Evolutionary conservation across 2,329 filamentous ascomycete species (phyloP), one percentile per base, ranked within the genome.

Genomic region (Sporothrix pseudoabietina): DNA sequence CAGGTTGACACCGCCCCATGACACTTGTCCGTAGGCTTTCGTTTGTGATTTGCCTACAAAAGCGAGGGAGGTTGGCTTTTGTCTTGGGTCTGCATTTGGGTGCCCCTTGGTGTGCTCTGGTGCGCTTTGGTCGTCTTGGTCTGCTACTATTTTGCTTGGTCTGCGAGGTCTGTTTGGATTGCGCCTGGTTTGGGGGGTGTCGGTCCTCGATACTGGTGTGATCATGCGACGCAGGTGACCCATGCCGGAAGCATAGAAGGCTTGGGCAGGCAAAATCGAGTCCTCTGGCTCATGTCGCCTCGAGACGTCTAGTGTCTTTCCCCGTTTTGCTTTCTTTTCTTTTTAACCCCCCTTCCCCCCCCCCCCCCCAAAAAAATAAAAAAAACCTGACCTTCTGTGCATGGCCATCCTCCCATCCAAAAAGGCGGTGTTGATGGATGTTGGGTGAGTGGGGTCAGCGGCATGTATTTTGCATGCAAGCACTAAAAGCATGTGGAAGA

Each of bases 341-440:
- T 8, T 8, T 16, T 47, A 14, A n/a, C n/a, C n/a, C n/a, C n/a
- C n/a, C n/a, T n/a, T n/a, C n/a, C n/a, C n/a, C n/a, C n/a, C n/a
- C n/a, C n/a, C n/a, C n/a, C n/a, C n/a, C n/a, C n/a, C n/a, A n/a
- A n/a, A n/a, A n/a, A n/a, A n/a, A n/a, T n/a, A n/a, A n/a, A n/a
- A n/a, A n/a, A n/a, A n/a, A n/a, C 41, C 26, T 66, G 22, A 3
- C 9, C 19, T 26, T 52, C 9, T 59, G 35, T 26, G 68, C 22
- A 32, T 59, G 52, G n/a, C 66, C 10, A 54, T 35, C 47, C 66
- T 47, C 26, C 68, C 7, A 10, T 12, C 35, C 10, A 49, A 69
- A 55, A 70, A 47, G 52, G 35, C 69, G 69, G 69, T 71, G 69
- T 71, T 71, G 69, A 44, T 71, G 69, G 54, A 14, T 71, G 54